Conservation (phyloP, 768 basidiomycete genomes). For the Hypholoma sublateritium region DNA sequence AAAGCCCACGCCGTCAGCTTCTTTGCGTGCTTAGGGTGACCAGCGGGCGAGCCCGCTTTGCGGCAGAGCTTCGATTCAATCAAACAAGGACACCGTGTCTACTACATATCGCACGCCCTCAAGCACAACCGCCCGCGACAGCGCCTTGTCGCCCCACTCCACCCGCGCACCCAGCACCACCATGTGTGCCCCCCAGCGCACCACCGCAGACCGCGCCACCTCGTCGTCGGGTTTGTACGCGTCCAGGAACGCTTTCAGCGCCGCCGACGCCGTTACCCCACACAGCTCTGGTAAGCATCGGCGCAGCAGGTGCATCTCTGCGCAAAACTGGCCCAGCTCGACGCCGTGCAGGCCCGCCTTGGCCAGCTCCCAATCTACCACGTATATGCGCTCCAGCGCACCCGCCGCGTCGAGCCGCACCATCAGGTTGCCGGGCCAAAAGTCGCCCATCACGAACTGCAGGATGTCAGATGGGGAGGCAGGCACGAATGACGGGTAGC, state of each 20-base stretch:
- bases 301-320: slow-evolving; percentile 53
- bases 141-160: slow-evolving; percentile 49
- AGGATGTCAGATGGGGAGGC: too few relatives aligned
- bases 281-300: slow-evolving; percentile 43
- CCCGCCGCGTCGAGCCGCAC: slow-evolving; percentile 35
- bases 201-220: slow-evolving; percentile 34
- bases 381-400: slow-evolving; percentile 38
- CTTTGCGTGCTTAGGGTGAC: slow-evolving; percentile 38
- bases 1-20: slow-evolving; percentile 36
- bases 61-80: too few relatives aligned
- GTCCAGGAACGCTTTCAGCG: slow-evolving; percentile 44
- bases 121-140: slow-evolving; percentile 45
- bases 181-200: slow-evolving; percentile 57
- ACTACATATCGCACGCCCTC: slow-evolving; percentile 50
- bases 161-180: slow-evolving; percentile 49
- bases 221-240: slow-evolving; percentile 40
- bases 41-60: too few relatives aligned
- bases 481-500: slow-evolving; percentile 12
- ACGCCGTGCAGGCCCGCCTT: slow-evolving; percentile 57
- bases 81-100: too few relatives aligned
- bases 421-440: slow-evolving; percentile 73
- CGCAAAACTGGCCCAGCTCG: slow-evolving; percentile 66
- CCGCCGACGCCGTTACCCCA: slow-evolving; percentile 30
- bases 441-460: slow-evolving; percentile 65
- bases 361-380: slow-evolving; percentile 68